Conservation (phyloP, 352 stramenopile species). For the Globisporangium nodosum region DNA sequence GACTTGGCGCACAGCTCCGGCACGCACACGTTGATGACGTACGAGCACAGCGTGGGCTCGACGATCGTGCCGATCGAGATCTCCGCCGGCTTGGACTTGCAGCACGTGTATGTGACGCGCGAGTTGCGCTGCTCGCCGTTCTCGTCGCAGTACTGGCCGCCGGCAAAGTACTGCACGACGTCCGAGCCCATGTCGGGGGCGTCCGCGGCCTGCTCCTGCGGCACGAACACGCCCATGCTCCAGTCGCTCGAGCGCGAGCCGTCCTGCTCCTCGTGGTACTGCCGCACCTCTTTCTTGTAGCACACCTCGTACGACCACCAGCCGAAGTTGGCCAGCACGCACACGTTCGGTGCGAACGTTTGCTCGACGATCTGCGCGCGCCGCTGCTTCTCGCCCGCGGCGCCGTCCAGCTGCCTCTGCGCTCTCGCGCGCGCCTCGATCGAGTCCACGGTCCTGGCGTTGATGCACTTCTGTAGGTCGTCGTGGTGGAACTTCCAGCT, state of each 20-base stretch:
- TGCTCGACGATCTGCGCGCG: slow-evolving; percentile 42
- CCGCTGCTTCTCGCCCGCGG: slow-evolving; percentile 24
- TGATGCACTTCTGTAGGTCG: slow-evolving; percentile 66
- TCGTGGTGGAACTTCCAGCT: slow-evolving; percentile 85
- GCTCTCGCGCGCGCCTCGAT: slow-evolving; percentile 30
- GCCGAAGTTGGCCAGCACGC: slow-evolving; percentile 46
- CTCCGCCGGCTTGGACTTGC: slow-evolving; percentile 46
- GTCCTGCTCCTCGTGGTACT: slow-evolving; percentile 77
- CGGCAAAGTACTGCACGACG: slow-evolving; percentile 65
- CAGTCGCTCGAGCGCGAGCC: slow-evolving; percentile 68
- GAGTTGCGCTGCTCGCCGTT: slow-evolving; percentile 70
- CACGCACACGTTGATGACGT: slow-evolving; percentile 78
- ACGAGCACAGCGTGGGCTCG: slow-evolving; percentile 78
- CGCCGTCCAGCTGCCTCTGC: slow-evolving; percentile 30
- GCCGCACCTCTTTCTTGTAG: slow-evolving; percentile 75
- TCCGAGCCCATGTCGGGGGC: slow-evolving; percentile 24
- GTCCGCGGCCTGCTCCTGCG: slow-evolving; percentile 21
- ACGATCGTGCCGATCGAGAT: slow-evolving; percentile 67
- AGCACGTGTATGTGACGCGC: slow-evolving; percentile 76
- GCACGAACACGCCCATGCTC: slow-evolving; percentile 74
- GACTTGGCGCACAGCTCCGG: slow-evolving; percentile 54
- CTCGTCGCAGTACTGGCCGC: slow-evolving; percentile 79
- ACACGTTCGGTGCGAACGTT: slow-evolving; percentile 41
- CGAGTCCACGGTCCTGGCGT: slow-evolving; percentile 46
- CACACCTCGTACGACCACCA: slow-evolving; percentile 88